These are phyloP conservation scores for Hawksworthiomyces lignivorus DNA, from an alignment of 2,329 filamentous ascomycete species.

Conservation along the genomic window DNA sequence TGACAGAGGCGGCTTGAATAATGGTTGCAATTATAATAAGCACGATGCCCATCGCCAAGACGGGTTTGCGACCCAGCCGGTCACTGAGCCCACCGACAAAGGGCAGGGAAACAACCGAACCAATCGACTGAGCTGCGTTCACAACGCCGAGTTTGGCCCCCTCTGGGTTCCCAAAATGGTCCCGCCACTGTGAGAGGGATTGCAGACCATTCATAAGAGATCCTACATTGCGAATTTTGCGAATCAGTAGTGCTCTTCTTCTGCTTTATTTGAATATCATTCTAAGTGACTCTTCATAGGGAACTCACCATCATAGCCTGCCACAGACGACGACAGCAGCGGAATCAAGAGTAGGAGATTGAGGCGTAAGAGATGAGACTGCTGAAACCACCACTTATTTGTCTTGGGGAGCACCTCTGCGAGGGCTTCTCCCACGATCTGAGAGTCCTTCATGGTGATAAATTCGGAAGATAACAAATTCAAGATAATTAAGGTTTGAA, in stretches of 20 bases:
- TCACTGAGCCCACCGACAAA: conserved; percentile 47
- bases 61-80: conserved; percentile 39
- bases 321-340: not conserved
- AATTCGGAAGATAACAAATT: too few relatives aligned
- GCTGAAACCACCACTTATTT: conserved; percentile 5
- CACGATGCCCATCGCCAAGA: too few relatives aligned
- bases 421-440: conserved; percentile 23
- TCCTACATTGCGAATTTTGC: conserved; percentile 11
- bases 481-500: too few relatives aligned
- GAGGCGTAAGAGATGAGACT: conserved; percentile 7
- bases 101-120: conserved; percentile 27
- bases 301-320: conserved; percentile 15
- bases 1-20: conserved; percentile 43
- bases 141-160: conserved; percentile 22
- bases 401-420: conserved; percentile 7
- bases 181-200: conserved; percentile 24
- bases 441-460: not conserved
- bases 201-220: conserved; percentile 32
- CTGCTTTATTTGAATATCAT: too few relatives aligned
- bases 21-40: conserved; percentile 41
- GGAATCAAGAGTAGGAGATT: conserved; percentile 5
- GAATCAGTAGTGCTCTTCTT: too few relatives aligned
- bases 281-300: too few relatives aligned
- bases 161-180: conserved; percentile 24
- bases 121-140: conserved; percentile 21